phyloP scores from a whole-genome alignment of 164 flowering plant genomes.

The grape (Vitis vinifera) region ASM3070453v1 NC_081808.1:24972001-24972500 shows the following conservation, averaged over 20 bases:
- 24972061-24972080: background rate
- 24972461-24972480: background rate
- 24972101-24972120: slow-evolving; percentile 8
- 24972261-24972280: background rate
- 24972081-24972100: background rate
- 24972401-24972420: too few species aligned
- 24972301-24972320: slow-evolving; percentile 1
- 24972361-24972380: slow-evolving; percentile 12
- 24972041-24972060: background rate
- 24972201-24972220: slow-evolving; percentile 16
- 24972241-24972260: slow-evolving; percentile 1
- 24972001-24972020: background rate
- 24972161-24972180: slow-evolving; percentile 7
- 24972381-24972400: background rate
- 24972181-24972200: slow-evolving; percentile 10
- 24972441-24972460: background rate
- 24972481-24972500: background rate
- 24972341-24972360: slow-evolving; percentile 10
- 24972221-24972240: slow-evolving; percentile 1
- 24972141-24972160: background rate
- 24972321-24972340: background rate
- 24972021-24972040: slow-evolving; percentile 11
- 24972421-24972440: slow-evolving; percentile 1
- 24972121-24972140: slow-evolving; percentile 4
- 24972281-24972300: background rate